Evolutionary conservation across 768 basidiomycete genomes (phyloP).

Genomic region (Xerocomus spinulosus): DNA sequence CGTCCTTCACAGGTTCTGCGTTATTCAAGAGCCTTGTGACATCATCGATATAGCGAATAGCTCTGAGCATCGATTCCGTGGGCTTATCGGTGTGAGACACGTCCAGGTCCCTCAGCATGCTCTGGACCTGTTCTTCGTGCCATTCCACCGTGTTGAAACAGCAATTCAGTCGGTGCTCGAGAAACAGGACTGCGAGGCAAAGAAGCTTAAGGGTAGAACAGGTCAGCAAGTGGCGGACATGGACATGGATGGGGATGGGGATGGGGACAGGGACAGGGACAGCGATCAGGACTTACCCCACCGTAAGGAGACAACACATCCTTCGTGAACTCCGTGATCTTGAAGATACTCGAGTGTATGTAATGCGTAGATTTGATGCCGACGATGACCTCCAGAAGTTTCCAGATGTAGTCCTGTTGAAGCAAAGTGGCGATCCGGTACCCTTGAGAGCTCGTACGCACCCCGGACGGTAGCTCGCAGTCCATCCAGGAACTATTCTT

Average conservation of each 20-base stretch:
- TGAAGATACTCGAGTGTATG: neutral
- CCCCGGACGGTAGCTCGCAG: neutral
- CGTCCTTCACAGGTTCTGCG: neutral
- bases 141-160: neutral
- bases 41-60: too few relatives aligned
- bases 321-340: neutral
- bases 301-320: neutral
- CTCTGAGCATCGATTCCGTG: too few relatives aligned
- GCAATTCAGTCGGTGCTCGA: neutral
- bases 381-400: neutral
- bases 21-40: too few relatives aligned
- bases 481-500: neutral
- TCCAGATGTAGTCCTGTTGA: neutral
- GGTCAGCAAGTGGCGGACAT: too few relatives aligned
- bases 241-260: too few relatives aligned
- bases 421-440: neutral
- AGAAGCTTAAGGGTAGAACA: too few relatives aligned
- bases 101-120: too few relatives aligned
- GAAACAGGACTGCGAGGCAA: neutral
- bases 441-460: neutral
- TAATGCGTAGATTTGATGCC: neutral
- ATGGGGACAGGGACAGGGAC: too few relatives aligned
- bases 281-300: neutral
- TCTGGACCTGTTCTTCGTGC: neutral
- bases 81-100: too few relatives aligned